Evolutionary conservation across 2,329 filamentous ascomycete genomes (phyloP), one percentile per base, ranked within the genome.

Genomic region (Colletotrichum falcatum): DNA sequence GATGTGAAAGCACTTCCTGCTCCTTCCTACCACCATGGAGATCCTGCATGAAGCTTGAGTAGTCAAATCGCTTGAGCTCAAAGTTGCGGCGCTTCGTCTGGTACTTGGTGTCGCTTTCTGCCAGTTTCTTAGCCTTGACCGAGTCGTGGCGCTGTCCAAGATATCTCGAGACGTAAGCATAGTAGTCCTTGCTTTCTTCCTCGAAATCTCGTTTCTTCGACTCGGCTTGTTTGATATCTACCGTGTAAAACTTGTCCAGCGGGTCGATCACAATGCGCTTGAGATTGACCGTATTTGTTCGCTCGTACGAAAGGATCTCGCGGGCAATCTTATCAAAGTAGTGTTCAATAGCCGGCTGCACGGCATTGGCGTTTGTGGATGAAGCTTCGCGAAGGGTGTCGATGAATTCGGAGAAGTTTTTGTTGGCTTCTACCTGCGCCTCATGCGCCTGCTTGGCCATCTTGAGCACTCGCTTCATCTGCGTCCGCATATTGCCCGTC

Each of bases 21-120:
- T 99, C 96, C 79, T 98, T 99, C 73, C 96, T 91, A n/a, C 96
- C 96, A 37, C 96, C 96, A 73, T 98, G 96, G n/a, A 99, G 86
- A 83, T 99, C 96, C 77, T 98, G 95, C 93, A 99, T 97, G 78
- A 98, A 99, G 18, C 94, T 97, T 3, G 95, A 98, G 80, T 99
- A 99, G 81, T 99, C 97, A 77, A 99, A 99, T 12, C 97, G 91
- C 83, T 97, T 98, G 67, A 99, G 87, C 83, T 99, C 96, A 77
- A 99, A 99, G 75, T 94, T 97, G 54, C 94, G 91, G 74, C 95
- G 90, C 83, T 98, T 98, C 55, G 88, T 90, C 79, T 98, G 95
- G 78, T 98, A 99, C 78, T 99, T 99, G 39, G 93, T 92, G 80
- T 99, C 96, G 75, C 94, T 98, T 76, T 98, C 94, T 49, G 89